Evolutionary conservation across 2,329 filamentous ascomycete genomes (phyloP).

Genomic region (Thelonectria discophora): DNA sequence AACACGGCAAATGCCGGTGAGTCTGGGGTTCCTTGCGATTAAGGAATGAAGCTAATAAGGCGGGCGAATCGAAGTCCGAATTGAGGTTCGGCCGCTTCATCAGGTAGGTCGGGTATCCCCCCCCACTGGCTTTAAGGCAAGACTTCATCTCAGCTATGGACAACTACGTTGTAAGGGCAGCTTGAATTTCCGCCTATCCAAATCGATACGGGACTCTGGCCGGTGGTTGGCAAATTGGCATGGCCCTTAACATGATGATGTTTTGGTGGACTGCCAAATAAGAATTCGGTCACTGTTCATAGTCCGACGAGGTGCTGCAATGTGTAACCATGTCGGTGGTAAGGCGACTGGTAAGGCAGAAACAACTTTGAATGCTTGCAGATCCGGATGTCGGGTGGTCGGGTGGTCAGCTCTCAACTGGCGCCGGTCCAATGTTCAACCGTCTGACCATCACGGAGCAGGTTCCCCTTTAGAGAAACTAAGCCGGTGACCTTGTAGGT

Average conservation of each 20-base stretch:
- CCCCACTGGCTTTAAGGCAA: not conserved
- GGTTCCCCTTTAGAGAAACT: too few relatives aligned
- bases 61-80: not conserved
- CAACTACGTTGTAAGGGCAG: too few relatives aligned
- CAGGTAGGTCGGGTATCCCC: not conserved
- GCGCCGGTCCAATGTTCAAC: slow-evolving; percentile 4
- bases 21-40: not conserved
- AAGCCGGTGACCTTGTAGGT: too few relatives aligned
- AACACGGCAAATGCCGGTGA: not conserved
- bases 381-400: not conserved
- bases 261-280: not conserved
- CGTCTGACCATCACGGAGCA: not conserved
- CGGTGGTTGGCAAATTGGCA: too few relatives aligned
- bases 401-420: not conserved
- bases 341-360: not conserved
- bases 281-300: not conserved
- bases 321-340: not conserved
- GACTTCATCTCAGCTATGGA: not conserved
- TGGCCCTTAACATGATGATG: too few relatives aligned
- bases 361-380: not conserved
- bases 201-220: not conserved
- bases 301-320: not conserved
- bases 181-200: not conserved
- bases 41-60: not conserved
- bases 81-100: not conserved